These are phyloP conservation scores for Ophiostoma novo-ulmi DNA, from an alignment of 2,329 filamentous ascomycete species.

Conservation along the genomic window DNA sequence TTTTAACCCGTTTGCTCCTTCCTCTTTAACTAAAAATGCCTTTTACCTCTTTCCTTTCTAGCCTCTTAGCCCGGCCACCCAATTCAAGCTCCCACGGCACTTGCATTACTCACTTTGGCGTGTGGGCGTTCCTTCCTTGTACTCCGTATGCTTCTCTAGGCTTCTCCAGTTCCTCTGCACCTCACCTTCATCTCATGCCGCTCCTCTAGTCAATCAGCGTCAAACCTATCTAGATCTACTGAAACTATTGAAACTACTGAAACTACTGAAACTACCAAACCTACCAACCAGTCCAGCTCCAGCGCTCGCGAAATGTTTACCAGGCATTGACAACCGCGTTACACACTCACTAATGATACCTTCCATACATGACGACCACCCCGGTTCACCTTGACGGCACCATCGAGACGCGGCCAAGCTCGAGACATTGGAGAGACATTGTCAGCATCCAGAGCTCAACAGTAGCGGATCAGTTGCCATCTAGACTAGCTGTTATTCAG, in stretches of 20 bases:
- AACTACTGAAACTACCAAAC: not conserved
- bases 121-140: not conserved
- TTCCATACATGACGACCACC: not conserved
- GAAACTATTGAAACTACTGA: too few relatives aligned
- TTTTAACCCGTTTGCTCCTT: not conserved
- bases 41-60: constrained; percentile 5
- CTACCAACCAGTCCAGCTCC: not conserved
- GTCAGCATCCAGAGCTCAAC: not conserved
- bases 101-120: not conserved
- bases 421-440: not conserved
- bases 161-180: constrained; percentile 3
- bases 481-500: not conserved
- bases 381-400: not conserved
- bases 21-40: not conserved
- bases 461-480: not conserved
- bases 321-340: not conserved
- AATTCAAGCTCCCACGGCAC: not conserved
- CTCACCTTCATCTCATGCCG: not conserved
- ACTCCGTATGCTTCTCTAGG: not conserved
- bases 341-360: not conserved
- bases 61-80: not conserved
- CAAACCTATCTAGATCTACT: not conserved
- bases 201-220: not conserved
- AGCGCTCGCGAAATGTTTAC: not conserved
- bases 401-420: not conserved